Evolutionary conservation across 2,329 filamentous ascomycete species (phyloP), one percentile per base, ranked within the genome.

Genomic region (Scopulariopsis brevicaulis): DNA sequence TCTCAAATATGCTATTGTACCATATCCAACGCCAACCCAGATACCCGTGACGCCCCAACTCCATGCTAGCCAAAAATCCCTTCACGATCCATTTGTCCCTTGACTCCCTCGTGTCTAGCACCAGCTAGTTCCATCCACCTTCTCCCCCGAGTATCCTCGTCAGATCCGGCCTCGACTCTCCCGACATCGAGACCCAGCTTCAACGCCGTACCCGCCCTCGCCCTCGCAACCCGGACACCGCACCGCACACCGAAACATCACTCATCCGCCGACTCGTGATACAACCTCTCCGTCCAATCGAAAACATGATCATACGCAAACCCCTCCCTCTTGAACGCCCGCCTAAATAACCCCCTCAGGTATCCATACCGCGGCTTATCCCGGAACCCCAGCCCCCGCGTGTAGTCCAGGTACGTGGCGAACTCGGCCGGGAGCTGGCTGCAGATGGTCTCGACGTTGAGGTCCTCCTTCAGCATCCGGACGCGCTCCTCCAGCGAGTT

Each of bases 281-380:
- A 64, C 22, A 50, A 52, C 56, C 63, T 67, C 60, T 65, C 63
- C 2, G 86, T 89, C 86, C 86, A 89, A 74, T 90, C 86, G 67
- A 88, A 89, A 61, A 89, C 84, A 65, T 89, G 87, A 73, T 90
- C 86, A 70, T 89, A 87, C 72, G 87, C 20, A n/a, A 20, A 50
- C n/a, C 46, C 46, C n/a, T 15, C 20, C 10, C 14, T 18, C 10
- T 11, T 20, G 46, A 50, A 50, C 20, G 20, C 14, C 8, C 46
- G 3, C n/a, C 20, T 82, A 79, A 90, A 89, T 69, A 89, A 87
- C 78, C 85, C 85, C 69, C 84, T 83, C 56, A 89, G 82, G 73
- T 88, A 87, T 10, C 81, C 84, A 74, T 90, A 90, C 28, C 54
- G 10, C 2, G 32, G 34, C 35, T 24, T 37, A 8, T 40, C 37